Conservation (phyloP, 2,329 filamentous ascomycete species). For the Chaetothyriales sp. region DNA sequence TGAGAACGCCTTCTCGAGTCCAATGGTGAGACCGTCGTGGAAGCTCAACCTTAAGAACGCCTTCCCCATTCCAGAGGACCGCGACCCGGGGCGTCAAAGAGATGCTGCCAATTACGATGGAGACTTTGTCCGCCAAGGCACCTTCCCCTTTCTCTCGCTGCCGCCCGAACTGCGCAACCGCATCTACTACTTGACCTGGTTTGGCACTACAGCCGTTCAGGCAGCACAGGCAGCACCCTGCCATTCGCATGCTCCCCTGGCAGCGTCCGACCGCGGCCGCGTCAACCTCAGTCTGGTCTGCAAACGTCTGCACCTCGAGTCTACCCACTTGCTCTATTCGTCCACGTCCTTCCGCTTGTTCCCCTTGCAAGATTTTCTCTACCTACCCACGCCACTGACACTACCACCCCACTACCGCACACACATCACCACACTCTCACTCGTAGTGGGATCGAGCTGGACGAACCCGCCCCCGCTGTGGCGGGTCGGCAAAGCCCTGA, state of each 20-base stretch:
- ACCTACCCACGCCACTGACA: conserved; percentile 32
- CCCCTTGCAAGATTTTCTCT: conserved; percentile 36
- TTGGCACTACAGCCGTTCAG: conserved; percentile 4
- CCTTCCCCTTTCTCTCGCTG: conserved; percentile 40
- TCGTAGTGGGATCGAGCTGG: conserved; percentile 48
- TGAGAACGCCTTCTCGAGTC: conserved; percentile 16
- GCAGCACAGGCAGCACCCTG: neutral
- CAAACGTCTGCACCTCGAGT: conserved; percentile 37
- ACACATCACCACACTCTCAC: conserved; percentile 39
- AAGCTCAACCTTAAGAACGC: conserved; percentile 17
- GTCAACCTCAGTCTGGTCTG: conserved; percentile 23
- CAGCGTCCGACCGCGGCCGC: conserved; percentile 23
- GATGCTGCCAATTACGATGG: conserved; percentile 2
- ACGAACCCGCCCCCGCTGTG: conserved; percentile 42
- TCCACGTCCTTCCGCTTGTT: conserved; percentile 41
- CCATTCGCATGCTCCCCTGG: conserved; percentile 24
- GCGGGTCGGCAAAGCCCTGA: conserved; percentile 36
- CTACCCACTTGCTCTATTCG: conserved; percentile 38
- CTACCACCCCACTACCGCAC: conserved; percentile 39
- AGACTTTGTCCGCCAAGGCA: conserved; percentile 1
- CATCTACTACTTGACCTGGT: conserved; percentile 26
- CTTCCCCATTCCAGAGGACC: conserved; percentile 17
- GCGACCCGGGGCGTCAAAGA: conserved; percentile 11
- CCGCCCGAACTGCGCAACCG: conserved; percentile 38
- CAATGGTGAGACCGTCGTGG: conserved; percentile 13